A percentile compares a stretch with the other conserved stretches of the same genome.
phyloP scores from a whole-genome alignment of 805 yeast species.

The Metschnikowia lunata region DNA sequence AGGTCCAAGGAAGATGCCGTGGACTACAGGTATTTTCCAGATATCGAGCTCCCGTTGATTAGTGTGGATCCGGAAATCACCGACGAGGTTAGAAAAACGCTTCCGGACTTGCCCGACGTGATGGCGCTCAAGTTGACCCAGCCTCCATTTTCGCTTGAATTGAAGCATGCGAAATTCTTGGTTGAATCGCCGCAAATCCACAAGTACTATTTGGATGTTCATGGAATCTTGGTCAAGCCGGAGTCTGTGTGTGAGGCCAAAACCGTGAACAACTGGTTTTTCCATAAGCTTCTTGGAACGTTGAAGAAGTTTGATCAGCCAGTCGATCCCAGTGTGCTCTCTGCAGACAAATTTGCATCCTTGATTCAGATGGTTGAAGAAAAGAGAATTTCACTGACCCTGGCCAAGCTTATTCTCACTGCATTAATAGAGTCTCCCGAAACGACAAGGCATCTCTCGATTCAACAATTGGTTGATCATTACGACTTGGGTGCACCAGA shows the following conservation, averaged over 20 bases:
- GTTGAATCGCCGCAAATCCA: constrained; percentile 47
- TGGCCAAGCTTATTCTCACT: constrained; percentile 61
- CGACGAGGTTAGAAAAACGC: constrained; percentile 32
- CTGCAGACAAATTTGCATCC: constrained; percentile 47
- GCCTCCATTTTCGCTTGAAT: constrained; percentile 51
- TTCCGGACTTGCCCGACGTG: constrained; percentile 64
- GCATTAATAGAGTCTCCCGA: constrained; percentile 53
- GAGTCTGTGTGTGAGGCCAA: constrained; percentile 25
- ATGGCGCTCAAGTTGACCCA: constrained; percentile 42
- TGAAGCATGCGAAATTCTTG: constrained; percentile 74
- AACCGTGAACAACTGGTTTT: constrained; percentile 69
- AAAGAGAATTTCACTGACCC: constrained; percentile 53
- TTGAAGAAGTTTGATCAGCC: constrained; percentile 48
- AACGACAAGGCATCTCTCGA: constrained; percentile 23
- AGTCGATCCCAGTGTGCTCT: constrained; percentile 23
- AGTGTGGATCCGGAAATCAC: constrained; percentile 42
- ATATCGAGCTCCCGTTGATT: constrained; percentile 75
- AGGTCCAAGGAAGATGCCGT: constrained; percentile 77
- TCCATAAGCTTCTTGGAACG: constrained; percentile 75
- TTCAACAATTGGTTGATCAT: constrained; percentile 48
- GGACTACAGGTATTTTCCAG: constrained; percentile 94
- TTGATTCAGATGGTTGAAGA: constrained; percentile 48
- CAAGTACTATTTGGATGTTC: constrained; percentile 49
- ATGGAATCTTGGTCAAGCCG: constrained; percentile 18
- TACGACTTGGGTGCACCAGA: constrained; percentile 43